Percentiles rank a stretch among this genome's conserved stretches.
These are phyloP conservation scores for Mortierella hygrophila DNA, from an alignment of 192 early-diverging fungal species.

Conservation along the genomic window DNA sequence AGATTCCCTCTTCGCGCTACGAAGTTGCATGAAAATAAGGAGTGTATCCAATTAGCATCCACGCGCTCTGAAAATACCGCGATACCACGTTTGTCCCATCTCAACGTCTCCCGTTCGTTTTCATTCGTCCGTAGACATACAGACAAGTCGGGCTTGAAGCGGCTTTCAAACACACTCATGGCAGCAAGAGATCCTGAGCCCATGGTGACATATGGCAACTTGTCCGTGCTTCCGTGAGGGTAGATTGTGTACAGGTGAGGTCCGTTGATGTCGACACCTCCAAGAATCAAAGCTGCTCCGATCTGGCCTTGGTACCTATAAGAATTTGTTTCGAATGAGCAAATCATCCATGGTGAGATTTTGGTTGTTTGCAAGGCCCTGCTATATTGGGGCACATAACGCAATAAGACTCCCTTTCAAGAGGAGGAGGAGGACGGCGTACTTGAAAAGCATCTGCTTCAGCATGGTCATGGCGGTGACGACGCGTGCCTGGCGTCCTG, in stretches of 20 bases:
- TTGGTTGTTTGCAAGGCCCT: neutral
- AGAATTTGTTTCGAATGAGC: neutral
- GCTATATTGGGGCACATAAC: neutral
- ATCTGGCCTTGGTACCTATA: slow-evolving; percentile 95
- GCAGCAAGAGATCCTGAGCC: slow-evolving; percentile 95
- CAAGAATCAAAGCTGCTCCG: slow-evolving; percentile 93
- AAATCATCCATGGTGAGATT: neutral
- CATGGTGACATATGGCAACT: slow-evolving; percentile 97
- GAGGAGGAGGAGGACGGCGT: slow-evolving; percentile 6
- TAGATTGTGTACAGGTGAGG: slow-evolving; percentile 92
- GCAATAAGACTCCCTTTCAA: neutral
- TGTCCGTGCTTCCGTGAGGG: slow-evolving; percentile 97
- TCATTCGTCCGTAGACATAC: slow-evolving; percentile 54
- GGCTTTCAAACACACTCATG: slow-evolving; percentile 94
- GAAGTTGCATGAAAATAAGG: slow-evolving; percentile 1
- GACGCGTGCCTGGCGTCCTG: slow-evolving; percentile 89
- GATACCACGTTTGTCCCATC: too few species aligned
- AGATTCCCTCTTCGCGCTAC: slow-evolving; percentile 90
- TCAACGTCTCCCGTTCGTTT: neutral
- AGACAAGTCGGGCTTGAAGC: slow-evolving; percentile 83
- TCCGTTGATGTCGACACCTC: slow-evolving; percentile 92
- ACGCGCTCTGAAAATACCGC: too few species aligned
- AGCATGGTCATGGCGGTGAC: slow-evolving; percentile 96
- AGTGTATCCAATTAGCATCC: neutral
- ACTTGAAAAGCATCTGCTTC: slow-evolving; percentile 96